Evolutionary conservation across 129 eudicot genomes (phyloP).

Genomic region (Artemisia argyi): DNA sequence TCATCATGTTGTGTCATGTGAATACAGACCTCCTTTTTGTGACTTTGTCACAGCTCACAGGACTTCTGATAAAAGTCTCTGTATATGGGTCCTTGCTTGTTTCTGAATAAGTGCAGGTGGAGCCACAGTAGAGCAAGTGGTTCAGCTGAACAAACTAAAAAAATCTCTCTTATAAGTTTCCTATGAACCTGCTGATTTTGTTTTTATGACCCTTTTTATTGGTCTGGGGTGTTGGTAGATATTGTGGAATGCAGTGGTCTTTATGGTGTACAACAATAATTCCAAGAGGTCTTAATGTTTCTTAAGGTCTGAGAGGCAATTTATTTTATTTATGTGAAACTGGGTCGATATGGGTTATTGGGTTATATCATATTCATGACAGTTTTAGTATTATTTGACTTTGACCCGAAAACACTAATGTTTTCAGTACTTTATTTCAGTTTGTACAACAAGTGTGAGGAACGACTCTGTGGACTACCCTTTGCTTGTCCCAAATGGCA

Average conservation of each 20-base stretch:
- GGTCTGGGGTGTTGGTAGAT: background rate
- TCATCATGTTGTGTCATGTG: background rate
- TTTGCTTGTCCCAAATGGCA: constrained; percentile 59
- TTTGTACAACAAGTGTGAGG: constrained; percentile 50
- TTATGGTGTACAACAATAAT: background rate
- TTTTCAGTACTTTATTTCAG: constrained; percentile 26
- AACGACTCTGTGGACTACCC: constrained; percentile 67
- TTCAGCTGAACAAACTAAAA: background rate
- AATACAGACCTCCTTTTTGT: constrained; percentile 15
- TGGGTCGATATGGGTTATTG: background rate
- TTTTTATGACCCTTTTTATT: no score
- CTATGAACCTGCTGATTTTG: no score
- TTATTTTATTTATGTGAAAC: background rate
- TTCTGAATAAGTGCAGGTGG: background rate
- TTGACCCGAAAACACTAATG: constrained; percentile 8
- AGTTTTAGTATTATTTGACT: background rate
- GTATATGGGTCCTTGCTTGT: constrained; percentile 13
- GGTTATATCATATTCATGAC: background rate
- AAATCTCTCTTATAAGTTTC: background rate
- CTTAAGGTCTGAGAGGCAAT: no score
- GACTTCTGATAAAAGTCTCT: background rate
- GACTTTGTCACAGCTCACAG: constrained; percentile 1
- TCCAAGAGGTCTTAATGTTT: constrained; percentile 2
- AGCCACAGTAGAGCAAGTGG: no score
- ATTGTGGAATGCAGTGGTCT: background rate